Evolutionary conservation across 176 grass and related monocot species (phyloP).

Genomic region (Elaeis guineensis): DNA sequence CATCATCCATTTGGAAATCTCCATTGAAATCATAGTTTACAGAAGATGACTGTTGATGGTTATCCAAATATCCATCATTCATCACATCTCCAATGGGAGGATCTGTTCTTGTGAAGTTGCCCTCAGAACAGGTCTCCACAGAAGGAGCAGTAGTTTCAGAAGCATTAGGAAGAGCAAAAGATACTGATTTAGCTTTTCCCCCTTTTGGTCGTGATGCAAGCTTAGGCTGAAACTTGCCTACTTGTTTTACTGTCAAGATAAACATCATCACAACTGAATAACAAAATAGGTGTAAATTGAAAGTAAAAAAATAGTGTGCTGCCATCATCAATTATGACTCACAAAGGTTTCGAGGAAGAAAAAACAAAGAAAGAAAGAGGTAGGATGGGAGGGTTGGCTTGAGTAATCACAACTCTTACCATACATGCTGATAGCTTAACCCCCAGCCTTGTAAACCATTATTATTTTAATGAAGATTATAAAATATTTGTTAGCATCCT

Average conservation of each 20-base stretch:
- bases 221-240: constrained; percentile 30
- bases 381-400: too few relatives aligned
- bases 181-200: constrained; percentile 38
- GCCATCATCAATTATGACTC: too few relatives aligned
- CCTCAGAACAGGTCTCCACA: constrained; percentile 21
- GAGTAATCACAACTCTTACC: too few relatives aligned
- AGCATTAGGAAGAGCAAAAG: constrained; percentile 38
- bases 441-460: too few relatives aligned
- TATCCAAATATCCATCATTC: constrained; percentile 24
- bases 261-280: constrained; percentile 1
- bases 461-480: too few relatives aligned
- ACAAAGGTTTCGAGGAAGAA: too few relatives aligned
- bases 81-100: not conserved
- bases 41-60: constrained; percentile 11
- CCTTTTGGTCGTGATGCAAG: constrained; percentile 12
- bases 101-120: constrained; percentile 1
- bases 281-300: too few relatives aligned
- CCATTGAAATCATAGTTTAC: constrained; percentile 17
- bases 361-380: too few relatives aligned
- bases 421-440: too few relatives aligned
- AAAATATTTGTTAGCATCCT: too few relatives aligned
- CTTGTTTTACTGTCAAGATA: constrained; percentile 21
- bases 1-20: constrained; percentile 1
- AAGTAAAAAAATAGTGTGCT: too few relatives aligned
- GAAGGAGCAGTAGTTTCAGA: not conserved